Evolutionary conservation across 768 basidiomycete species (phyloP).

Genomic region (Lentinula raphanica): DNA sequence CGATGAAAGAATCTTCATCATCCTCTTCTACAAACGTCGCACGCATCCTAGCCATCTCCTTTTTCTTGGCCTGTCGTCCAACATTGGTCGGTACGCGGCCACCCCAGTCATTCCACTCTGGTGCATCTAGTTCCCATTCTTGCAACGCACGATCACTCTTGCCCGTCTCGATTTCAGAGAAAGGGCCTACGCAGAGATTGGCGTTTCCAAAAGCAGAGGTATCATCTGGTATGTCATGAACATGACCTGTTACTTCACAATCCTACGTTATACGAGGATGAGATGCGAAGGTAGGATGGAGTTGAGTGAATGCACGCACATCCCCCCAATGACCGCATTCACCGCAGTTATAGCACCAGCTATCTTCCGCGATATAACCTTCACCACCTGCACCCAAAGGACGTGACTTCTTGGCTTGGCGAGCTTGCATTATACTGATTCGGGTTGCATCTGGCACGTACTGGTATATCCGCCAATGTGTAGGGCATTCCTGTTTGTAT

Average conservation of each 20-base stretch:
- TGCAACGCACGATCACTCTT: slow-evolving; percentile 29
- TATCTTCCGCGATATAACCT: slow-evolving; percentile 66
- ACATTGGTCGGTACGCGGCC: slow-evolving; percentile 48
- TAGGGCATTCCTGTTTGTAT: slow-evolving; percentile 67
- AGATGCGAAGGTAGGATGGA: background rate
- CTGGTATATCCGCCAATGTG: slow-evolving; percentile 75
- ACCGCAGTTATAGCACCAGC: slow-evolving; percentile 84
- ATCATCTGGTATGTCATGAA: slow-evolving; percentile 39
- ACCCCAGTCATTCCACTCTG: slow-evolving; percentile 41
- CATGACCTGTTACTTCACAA: slow-evolving; percentile 43
- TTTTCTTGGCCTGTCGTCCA: slow-evolving; percentile 59
- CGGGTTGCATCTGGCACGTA: slow-evolving; percentile 59
- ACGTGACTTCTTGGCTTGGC: slow-evolving; percentile 45
- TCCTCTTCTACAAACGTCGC: slow-evolving; percentile 48
- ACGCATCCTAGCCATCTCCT: slow-evolving; percentile 50
- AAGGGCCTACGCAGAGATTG: slow-evolving; percentile 63
- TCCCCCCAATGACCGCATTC: slow-evolving; percentile 72
- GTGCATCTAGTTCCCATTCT: slow-evolving; percentile 37
- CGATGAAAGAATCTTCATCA: slow-evolving; percentile 61
- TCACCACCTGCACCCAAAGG: slow-evolving; percentile 68
- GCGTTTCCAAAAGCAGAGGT: slow-evolving; percentile 64
- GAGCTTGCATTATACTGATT: slow-evolving; percentile 33
- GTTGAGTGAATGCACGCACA: slow-evolving; percentile 35
- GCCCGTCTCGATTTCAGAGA: slow-evolving; percentile 41
- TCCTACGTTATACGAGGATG: slow-evolving; percentile 38